Percentiles rank a stretch among this genome's conserved stretches.
These are phyloP conservation scores for Coccinonectria pachysandricola DNA, from an alignment of 2,329 filamentous ascomycete species.

Conservation along the genomic window DNA sequence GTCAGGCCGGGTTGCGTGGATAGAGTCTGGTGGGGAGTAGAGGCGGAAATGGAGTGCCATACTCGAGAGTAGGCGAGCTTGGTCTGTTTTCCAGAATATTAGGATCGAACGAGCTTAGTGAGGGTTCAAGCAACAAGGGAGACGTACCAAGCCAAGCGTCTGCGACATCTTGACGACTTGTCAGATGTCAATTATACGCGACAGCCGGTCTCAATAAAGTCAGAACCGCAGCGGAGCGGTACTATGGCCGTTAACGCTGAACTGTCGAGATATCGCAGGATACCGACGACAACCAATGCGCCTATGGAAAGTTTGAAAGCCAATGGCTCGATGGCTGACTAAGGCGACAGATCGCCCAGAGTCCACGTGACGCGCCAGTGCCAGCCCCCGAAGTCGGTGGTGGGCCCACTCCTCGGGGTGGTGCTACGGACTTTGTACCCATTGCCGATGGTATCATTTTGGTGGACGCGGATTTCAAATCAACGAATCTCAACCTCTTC, in stretches of 20 bases:
- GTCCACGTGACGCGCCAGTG: conserved; percentile 12
- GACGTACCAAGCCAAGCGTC: conserved; percentile 63
- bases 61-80: conserved; percentile 90
- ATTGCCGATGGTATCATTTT: conserved; percentile 17
- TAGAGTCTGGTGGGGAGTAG: conserved; percentile 50
- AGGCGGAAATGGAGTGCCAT: conserved; percentile 83
- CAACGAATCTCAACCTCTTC: conserved; percentile 12
- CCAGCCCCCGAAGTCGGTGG: conserved; percentile 13
- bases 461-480: conserved; percentile 23
- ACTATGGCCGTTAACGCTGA: conserved; percentile 10
- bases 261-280: conserved; percentile 12
- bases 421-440: conserved; percentile 4
- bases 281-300: conserved; percentile 7
- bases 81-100: conserved; percentile 47
- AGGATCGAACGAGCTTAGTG: conserved; percentile 2
- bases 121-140: too few relatives aligned
- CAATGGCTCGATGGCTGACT: conserved; percentile 15
- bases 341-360: conserved; percentile 4
- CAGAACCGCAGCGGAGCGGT: conserved; percentile 7
- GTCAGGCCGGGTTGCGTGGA: conserved; percentile 47
- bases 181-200: too few relatives aligned
- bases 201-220: too few relatives aligned
- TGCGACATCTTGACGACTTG: conserved; percentile 62
- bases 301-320: conserved; percentile 20
- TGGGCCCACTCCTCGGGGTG: conserved; percentile 9